phyloP scores from a whole-genome alignment of 2,329 filamentous ascomycete genomes.

The Zasmidium cellare region DNA sequence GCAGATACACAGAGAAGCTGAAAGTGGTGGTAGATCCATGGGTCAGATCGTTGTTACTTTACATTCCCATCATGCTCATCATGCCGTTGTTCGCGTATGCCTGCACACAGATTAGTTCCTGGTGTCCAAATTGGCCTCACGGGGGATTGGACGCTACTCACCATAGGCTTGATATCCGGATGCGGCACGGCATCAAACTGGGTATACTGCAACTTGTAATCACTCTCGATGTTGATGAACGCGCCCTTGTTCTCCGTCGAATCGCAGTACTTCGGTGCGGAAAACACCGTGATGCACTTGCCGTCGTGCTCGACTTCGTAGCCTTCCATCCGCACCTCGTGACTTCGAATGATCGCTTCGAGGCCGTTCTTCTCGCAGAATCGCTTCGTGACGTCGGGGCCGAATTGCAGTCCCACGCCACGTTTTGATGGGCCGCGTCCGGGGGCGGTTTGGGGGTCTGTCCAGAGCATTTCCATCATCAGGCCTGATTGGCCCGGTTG shows the following conservation, averaged over 20 bases:
- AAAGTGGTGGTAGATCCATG: background rate
- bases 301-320: constrained; percentile 98
- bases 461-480: constrained; percentile 99
- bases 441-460: constrained; percentile 82
- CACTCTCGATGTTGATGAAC: constrained; percentile 92
- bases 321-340: constrained; percentile 98
- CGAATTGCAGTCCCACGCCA: constrained; percentile 94
- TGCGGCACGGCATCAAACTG: constrained; percentile 97
- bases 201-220: constrained; percentile 88
- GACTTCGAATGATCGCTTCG: constrained; percentile 91
- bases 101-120: too few species aligned
- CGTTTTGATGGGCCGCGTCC: constrained; percentile 94
- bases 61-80: constrained; percentile 64
- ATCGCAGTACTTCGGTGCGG: constrained; percentile 95
- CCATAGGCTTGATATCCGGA: constrained; percentile 91
- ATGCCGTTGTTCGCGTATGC: constrained; percentile 84
- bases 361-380: constrained; percentile 97
- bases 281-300: constrained; percentile 96
- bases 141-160: constrained; percentile 37
- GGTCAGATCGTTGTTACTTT: constrained; percentile 1
- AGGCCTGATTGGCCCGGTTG: constrained; percentile 90
- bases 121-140: too few species aligned
- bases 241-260: constrained; percentile 97
- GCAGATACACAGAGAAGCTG: background rate
- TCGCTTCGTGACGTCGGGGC: constrained; percentile 89